phyloP scores from a whole-genome alignment of 176 grass and related monocot species.

The Aegilops umbellulata region DNA sequence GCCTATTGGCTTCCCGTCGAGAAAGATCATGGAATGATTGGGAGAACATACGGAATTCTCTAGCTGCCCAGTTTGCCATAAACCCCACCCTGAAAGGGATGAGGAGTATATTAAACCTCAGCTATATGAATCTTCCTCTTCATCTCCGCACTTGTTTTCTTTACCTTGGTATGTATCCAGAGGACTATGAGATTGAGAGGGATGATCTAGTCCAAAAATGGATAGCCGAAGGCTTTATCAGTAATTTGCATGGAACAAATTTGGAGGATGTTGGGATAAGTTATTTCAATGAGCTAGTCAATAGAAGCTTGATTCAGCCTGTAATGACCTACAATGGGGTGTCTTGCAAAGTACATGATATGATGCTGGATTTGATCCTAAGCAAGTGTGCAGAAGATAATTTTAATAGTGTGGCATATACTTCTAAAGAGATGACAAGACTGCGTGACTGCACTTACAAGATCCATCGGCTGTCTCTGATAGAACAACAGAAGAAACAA shows the following conservation, averaged over 20 bases:
- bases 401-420: neutral
- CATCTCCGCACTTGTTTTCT: neutral
- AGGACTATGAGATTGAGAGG: neutral
- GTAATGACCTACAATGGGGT: accelerated
- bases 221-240: neutral
- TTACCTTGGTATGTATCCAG: neutral
- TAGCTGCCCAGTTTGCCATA: neutral
- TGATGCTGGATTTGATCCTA: neutral
- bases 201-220: neutral
- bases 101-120: neutral
- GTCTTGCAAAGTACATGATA: neutral
- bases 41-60: neutral
- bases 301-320: neutral
- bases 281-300: neutral
- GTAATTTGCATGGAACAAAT: neutral
- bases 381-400: neutral
- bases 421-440: neutral
- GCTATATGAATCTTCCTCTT: neutral
- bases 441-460: accelerated
- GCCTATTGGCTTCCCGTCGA: neutral
- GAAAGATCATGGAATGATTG: neutral
- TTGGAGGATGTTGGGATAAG: neutral
- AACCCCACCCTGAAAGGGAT: neutral
- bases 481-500: accelerated
- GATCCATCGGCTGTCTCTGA: neutral